Base-by-base conservation (phyloP, 352 stramenopile species). In the Globisporangium rhizosaccharum region DNA sequence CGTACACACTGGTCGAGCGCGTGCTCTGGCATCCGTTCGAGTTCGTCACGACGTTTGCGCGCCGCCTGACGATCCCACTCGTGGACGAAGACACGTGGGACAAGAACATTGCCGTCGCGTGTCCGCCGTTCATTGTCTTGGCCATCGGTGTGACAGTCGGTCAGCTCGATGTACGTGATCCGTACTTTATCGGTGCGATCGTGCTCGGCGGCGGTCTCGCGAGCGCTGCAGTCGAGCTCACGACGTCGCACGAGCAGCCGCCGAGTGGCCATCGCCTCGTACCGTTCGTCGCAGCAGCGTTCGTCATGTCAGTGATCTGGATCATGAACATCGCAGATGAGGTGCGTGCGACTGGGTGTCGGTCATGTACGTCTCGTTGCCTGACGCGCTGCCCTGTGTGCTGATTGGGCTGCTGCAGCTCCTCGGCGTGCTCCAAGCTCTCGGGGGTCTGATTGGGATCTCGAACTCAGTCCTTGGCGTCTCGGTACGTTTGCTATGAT, bases 271-370 rank as follows among this genome's bases (percentile, higher is more conserved):
- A 55, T 51, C 55, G 62, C 7, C 55, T 91, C 12, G 70, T 72
- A 5, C 79, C 82, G 41, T 90, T 86, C 26, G 72, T 93, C 39
- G 79, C 64, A 30, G 60, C 90, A n/a, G 83, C 75, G 17, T 93
- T 93, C 51, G 71, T 84, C 25, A 93, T 93, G 81, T 93, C 83
- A 3, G 78, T 93, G 44, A 76, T 91, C 56, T 93, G 83, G 83
- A 93, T 93, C 64, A 90, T 90, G 81, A 90, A 87, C 23, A 90
- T 93, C 51, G 83, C 83, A 8, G 81, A 88, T 37, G 83, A 93
- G 63, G 80, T 83, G 7, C 42, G 55, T 18, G 12, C 48, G 5
- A 23, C 2, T n/a, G 4, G 25, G 42, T 26, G 25, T n/a, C 3
- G 23, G 23, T 26, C 26, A 25, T 23, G 23, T 61, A 1, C 41